Conservation (phyloP, 495 filamentous ascomycete genomes). For the Glonium stellatum region DNA sequence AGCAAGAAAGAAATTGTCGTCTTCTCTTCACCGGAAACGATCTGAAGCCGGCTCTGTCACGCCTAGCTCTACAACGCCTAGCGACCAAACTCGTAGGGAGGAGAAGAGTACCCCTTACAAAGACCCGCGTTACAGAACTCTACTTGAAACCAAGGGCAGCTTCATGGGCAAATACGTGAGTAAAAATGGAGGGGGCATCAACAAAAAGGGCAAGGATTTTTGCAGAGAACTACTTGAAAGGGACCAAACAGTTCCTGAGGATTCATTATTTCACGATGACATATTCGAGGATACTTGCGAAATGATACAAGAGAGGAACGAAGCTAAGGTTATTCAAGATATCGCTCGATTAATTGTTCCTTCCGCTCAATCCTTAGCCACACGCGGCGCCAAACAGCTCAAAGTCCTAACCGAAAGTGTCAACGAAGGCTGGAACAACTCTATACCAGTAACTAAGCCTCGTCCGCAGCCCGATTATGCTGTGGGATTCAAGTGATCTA, state of each 20-base stretch:
- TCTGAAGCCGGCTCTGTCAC: slow-evolving; percentile 26
- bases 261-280: slow-evolving; percentile 24
- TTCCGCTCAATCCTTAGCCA: slow-evolving; percentile 20
- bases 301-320: slow-evolving; percentile 15
- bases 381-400: slow-evolving; percentile 15
- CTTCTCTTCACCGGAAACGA: slow-evolving; percentile 35
- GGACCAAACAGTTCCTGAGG: slow-evolving; percentile 12
- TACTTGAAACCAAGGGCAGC: not conserved
- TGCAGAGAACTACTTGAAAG: slow-evolving; percentile 17
- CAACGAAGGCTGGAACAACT: slow-evolving; percentile 27
- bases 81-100: slow-evolving; percentile 39
- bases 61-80: slow-evolving; percentile 35
- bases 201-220: slow-evolving; percentile 15
- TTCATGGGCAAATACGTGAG: not conserved
- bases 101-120: slow-evolving; percentile 39
- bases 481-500: slow-evolving; percentile 23
- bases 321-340: slow-evolving; percentile 25
- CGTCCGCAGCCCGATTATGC: slow-evolving; percentile 29
- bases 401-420: slow-evolving; percentile 17
- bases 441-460: slow-evolving; percentile 17
- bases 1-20: slow-evolving; percentile 35
- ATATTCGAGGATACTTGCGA: slow-evolving; percentile 13
- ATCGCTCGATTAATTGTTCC: slow-evolving; percentile 23
- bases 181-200: slow-evolving; percentile 13
- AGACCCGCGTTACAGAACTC: slow-evolving; percentile 8